phyloP scores from a whole-genome alignment of 805 yeast species.

The Starmerella powellii region DNA sequence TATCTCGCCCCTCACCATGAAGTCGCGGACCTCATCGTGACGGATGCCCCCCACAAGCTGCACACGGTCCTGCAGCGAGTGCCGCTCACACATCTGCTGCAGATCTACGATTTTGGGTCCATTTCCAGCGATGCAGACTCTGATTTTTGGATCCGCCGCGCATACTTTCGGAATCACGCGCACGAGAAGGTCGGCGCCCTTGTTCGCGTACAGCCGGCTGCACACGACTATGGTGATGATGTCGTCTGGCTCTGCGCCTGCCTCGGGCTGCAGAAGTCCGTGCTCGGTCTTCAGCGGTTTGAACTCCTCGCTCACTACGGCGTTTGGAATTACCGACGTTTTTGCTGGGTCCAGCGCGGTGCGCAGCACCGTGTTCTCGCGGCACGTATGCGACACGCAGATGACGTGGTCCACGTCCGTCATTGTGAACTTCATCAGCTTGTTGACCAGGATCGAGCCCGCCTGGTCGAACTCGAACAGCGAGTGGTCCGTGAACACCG shows the following conservation, averaged over 20 bases:
- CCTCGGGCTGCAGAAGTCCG: conserved; percentile 4
- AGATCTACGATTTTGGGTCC: conserved; percentile 92
- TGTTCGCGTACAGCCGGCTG: conserved; percentile 84
- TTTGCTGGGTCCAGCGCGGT: conserved; percentile 65
- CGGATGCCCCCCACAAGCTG: conserved; percentile 72
- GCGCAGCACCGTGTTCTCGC: conserved; percentile 85
- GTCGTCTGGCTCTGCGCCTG: conserved; percentile 19
- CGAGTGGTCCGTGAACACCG: conserved; percentile 93
- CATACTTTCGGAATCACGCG: conserved; percentile 82
- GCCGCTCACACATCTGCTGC: conserved; percentile 87
- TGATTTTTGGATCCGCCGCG: conserved; percentile 44
- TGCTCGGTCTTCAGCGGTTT: conserved; percentile 26
- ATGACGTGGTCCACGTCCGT: conserved; percentile 85
- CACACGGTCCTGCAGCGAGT: conserved; percentile 77
- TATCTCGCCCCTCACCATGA: conserved; percentile 87
- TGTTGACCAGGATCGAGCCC: conserved; percentile 74
- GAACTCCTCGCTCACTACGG: conserved; percentile 81
- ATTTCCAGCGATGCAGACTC: conserved; percentile 85
- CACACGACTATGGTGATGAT: conserved; percentile 76
- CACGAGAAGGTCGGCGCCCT: conserved; percentile 82
- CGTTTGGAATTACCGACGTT: conserved; percentile 92
- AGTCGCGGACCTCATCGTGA: conserved; percentile 86
- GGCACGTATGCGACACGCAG: conserved; percentile 94
- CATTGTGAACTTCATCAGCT: conserved; percentile 66
- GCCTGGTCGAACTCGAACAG: conserved; percentile 86